Evolutionary conservation across 352 stramenopile genomes (phyloP), one percentile per base, ranked within the genome.

Genomic region (Aphanomyces stellatus): DNA sequence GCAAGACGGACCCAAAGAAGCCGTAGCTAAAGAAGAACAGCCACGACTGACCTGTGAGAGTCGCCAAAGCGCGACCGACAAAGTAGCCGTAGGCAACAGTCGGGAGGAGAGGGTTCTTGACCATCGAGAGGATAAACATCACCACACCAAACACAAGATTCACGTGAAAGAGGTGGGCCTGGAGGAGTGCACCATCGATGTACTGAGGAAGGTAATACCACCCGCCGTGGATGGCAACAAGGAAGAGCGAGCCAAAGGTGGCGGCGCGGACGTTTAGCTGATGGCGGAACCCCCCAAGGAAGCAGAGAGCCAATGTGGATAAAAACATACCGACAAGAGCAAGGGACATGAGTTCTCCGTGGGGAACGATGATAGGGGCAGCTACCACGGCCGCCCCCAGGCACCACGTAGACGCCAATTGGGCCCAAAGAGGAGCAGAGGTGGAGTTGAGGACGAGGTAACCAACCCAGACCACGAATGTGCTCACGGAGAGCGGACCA

Each of bases 11-110:
- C 10, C 57, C 57, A 33, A 65, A 53, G 57, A 49, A 65, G 10
- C 57, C 57, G 28, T 33, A 65, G 35, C 57, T 31, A 28, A 53
- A 65, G 31, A 37, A 53, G 27, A 51, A 53, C 13, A 65, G 30
- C 57, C 15, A 51, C 43, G 57, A 7, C 31, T 65, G 57, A 28
- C 30, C 27, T 35, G 35, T 65, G 5, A 25, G 13, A 11, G 11
- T 22, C 8, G 31, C 57, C 27, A 65, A 34, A 0, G 57, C 19
- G 13, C 24, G 40, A 11, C 57, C 57, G 28, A 53, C 57, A 25
- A 65, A 28, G 19, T 35, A 37, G 10, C 57, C 57, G 25, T 30
- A 53, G 19, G 46, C 46, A 28, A 53, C 46, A 28, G 46, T 28
- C 17, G 46, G 46, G 8, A 53, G 0, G 46, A 53, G 46, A 15